Conservation (phyloP, 345 rosid species). For the Salix purpurea region DNA sequence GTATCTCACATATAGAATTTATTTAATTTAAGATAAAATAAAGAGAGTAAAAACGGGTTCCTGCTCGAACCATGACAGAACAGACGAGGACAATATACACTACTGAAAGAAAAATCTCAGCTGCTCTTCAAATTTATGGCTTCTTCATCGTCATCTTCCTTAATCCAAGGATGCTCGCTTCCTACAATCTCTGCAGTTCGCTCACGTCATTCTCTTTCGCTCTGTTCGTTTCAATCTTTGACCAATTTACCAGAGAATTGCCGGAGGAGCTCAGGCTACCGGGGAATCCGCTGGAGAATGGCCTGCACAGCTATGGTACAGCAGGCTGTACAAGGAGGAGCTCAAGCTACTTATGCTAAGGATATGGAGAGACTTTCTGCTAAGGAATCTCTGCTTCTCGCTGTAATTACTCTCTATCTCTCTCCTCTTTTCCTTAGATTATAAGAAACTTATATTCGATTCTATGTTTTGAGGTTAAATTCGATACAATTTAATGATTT, state of each 20-base stretch:
- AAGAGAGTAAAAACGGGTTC: not conserved
- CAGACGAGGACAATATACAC: not conserved
- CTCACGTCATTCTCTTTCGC: not conserved
- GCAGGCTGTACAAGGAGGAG: constrained; percentile 66
- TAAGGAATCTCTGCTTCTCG: constrained; percentile 87
- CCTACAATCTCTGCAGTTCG: not conserved
- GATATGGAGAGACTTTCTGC: constrained; percentile 98
- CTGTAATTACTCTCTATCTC: constrained; percentile 40
- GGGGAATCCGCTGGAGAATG: not conserved
- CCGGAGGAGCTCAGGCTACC: not conserved
- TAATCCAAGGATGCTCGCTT: not conserved
- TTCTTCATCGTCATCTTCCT: constrained; percentile 12
- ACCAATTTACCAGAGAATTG: not conserved
- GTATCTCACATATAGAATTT: not conserved
- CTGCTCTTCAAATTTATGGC: constrained; percentile 3
- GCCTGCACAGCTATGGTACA: constrained; percentile 54
- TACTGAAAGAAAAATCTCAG: not conserved
- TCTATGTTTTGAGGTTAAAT: not conserved
- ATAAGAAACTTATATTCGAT: not conserved
- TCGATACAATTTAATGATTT: not conserved
- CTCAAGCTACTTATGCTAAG: constrained; percentile 78
- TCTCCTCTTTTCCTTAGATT: not conserved
- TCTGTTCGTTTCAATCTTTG: not conserved
- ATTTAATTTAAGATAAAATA: not conserved
- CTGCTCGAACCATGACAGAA: not conserved